Conservation (phyloP, 345 rosid species). For the Populus euphratica region DNA sequence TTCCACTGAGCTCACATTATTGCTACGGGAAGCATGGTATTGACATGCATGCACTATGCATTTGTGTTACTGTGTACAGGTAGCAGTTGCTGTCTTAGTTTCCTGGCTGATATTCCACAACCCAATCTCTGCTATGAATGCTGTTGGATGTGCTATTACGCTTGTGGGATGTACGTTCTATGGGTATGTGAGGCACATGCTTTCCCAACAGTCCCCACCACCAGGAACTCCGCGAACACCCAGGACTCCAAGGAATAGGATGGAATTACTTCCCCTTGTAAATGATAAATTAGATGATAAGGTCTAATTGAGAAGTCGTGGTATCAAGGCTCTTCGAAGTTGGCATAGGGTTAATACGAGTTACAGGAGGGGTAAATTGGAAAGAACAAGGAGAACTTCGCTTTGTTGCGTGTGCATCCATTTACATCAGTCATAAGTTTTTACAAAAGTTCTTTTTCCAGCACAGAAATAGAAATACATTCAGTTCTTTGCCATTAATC, state of each 20-base stretch:
- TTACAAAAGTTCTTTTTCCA: conserved; percentile 6
- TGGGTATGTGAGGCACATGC: conserved; percentile 85
- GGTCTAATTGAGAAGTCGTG: conserved; percentile 31
- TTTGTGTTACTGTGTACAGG: conserved; percentile 39
- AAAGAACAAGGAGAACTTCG: background rate
- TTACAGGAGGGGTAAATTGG: background rate
- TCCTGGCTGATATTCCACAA: conserved; percentile 93
- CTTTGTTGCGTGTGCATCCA: conserved; percentile 11
- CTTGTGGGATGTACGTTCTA: conserved; percentile 92
- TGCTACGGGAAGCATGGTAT: background rate
- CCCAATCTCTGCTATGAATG: conserved; percentile 82
- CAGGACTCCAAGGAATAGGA: conserved; percentile 66
- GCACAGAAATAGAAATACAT: conserved; percentile 9
- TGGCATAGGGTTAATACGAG: conserved; percentile 4
- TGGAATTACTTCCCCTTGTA: conserved; percentile 87
- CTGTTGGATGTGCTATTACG: conserved; percentile 89
- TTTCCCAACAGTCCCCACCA: conserved; percentile 62
- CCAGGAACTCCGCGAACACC: conserved; percentile 88
- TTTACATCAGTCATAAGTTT: conserved; percentile 9
- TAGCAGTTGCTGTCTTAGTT: conserved; percentile 88
- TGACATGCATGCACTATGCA: background rate
- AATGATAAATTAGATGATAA: conserved; percentile 87
- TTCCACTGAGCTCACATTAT: background rate
- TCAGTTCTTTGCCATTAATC: background rate
- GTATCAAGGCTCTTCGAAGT: conserved; percentile 7